Percentiles rank a stretch among this genome's conserved stretches.
These are phyloP conservation scores for Sergeia podlipaevii DNA, from an alignment of 208 protist species.

Conservation along the genomic window DNA sequence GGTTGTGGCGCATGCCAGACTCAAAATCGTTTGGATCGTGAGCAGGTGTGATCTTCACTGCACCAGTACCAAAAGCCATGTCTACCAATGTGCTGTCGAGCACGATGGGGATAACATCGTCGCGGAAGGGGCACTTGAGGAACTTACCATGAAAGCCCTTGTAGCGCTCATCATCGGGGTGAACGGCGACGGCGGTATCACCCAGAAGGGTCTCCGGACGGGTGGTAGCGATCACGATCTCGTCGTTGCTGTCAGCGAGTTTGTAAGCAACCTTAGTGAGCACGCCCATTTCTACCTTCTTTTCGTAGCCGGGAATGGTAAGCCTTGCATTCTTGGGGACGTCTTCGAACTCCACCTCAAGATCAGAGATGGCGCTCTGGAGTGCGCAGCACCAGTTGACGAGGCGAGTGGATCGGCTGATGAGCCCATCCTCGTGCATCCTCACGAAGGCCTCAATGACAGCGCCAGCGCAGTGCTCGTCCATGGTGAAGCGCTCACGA, in stretches of 20 bases:
- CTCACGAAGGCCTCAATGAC: constrained; percentile 97
- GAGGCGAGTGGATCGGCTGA: constrained; percentile 97
- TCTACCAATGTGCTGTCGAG: constrained; percentile 96
- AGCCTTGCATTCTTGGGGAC: constrained; percentile 77
- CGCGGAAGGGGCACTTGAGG: constrained; percentile 96
- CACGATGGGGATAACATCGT: constrained; percentile 96
- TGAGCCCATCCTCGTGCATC: constrained; percentile 95
- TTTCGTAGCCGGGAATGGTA: constrained; percentile 87
- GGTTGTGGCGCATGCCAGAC: constrained; percentile 94
- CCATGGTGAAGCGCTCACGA: constrained; percentile 99
- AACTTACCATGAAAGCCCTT: constrained; percentile 95
- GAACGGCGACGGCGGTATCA: constrained; percentile 97
- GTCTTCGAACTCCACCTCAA: constrained; percentile 97
- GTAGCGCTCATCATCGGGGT: constrained; percentile 98
- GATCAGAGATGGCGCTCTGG: constrained; percentile 99
- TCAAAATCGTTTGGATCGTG: constrained; percentile 99
- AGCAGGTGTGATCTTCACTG: constrained; percentile 98
- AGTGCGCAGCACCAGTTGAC: constrained; percentile 99
- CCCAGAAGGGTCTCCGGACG: constrained; percentile 99
- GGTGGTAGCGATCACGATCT: constrained; percentile 97
- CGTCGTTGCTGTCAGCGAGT: constrained; percentile 79
- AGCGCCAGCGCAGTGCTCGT: constrained; percentile 89
- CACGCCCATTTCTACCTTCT: constrained; percentile 93
- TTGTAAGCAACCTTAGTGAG: constrained; percentile 96
- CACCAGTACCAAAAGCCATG: constrained; percentile 98